phyloP scores from a whole-genome alignment of 768 basidiomycete genomes.

The Mycena olivaceomarginata region DNA sequence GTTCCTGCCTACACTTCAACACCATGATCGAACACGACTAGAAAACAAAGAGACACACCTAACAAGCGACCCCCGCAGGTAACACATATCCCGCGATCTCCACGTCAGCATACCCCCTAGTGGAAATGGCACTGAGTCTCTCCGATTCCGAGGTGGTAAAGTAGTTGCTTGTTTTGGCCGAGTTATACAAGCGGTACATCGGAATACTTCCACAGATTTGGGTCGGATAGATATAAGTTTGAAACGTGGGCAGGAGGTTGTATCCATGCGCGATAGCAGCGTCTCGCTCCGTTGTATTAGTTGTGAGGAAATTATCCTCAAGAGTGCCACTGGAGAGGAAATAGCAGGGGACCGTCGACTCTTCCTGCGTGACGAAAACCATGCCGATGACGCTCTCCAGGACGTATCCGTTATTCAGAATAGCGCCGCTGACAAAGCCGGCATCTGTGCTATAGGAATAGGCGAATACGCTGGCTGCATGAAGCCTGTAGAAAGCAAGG shows the following conservation, averaged over 20 bases:
- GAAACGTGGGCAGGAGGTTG: neutral
- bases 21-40: conserved; percentile 6
- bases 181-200: conserved; percentile 41
- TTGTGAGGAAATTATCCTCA: conserved; percentile 19
- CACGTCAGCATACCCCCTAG: conserved; percentile 28
- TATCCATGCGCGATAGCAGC: conserved; percentile 11
- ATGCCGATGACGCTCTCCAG: conserved; percentile 10
- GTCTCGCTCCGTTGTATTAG: conserved; percentile 8
- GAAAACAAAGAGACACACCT: conserved; percentile 8
- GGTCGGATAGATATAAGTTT: conserved; percentile 28
- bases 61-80: conserved; percentile 19
- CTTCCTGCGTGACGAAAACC: conserved; percentile 22
- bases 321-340: neutral
- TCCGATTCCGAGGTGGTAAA: conserved; percentile 40
- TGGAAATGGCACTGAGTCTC: conserved; percentile 15
- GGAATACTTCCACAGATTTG: conserved; percentile 31
- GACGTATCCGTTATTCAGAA: neutral
- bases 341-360: conserved; percentile 16
- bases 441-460: conserved; percentile 18
- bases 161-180: conserved; percentile 31
- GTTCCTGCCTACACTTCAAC: conserved; percentile 18
- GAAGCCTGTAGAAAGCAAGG: conserved; percentile 7
- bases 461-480: conserved; percentile 5
- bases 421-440: neutral
- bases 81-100: conserved; percentile 41